Conservation (phyloP, 768 basidiomycete genomes). For the Trametes cinnabarina region DNA sequence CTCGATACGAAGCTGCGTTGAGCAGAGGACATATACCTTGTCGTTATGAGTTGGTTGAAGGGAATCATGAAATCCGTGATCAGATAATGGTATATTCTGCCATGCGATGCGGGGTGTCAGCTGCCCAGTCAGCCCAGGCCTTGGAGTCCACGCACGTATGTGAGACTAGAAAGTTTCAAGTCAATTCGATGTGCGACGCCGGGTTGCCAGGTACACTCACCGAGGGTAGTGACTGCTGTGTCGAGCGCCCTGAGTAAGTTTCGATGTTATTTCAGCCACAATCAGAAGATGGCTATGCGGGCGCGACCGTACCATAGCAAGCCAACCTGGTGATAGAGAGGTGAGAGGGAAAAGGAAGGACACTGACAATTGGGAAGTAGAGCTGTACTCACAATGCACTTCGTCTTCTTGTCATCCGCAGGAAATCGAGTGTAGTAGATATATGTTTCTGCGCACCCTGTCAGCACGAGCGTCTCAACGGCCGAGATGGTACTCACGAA, state of each 20-base stretch:
- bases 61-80: conserved; percentile 24
- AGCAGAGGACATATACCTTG: conserved; percentile 8
- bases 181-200: not conserved
- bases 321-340: conserved; percentile 12
- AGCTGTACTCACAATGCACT: conserved; percentile 16
- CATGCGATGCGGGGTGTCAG: not conserved
- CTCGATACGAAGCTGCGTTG: not conserved
- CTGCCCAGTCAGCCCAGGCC: not conserved
- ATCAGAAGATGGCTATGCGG: not conserved
- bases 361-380: too few relatives aligned
- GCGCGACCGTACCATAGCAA: conserved; percentile 19
- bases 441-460: conserved; percentile 20
- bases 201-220: conserved; percentile 10
- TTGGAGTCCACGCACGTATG: conserved; percentile 20
- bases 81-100: conserved; percentile 25
- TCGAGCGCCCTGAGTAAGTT: conserved; percentile 21
- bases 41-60: conserved; percentile 17
- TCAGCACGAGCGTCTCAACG: not conserved
- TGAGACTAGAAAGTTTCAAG: conserved; percentile 14
- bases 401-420: conserved; percentile 13
- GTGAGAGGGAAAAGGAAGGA: too few relatives aligned
- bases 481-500: conserved; percentile 20
- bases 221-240: conserved; percentile 21
- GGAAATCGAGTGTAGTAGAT: conserved; percentile 28
- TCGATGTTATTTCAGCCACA: not conserved